These are phyloP conservation scores for Lunasporangiospora selenospora DNA, from an alignment of 192 early-diverging fungal species.

Conservation along the genomic window DNA sequence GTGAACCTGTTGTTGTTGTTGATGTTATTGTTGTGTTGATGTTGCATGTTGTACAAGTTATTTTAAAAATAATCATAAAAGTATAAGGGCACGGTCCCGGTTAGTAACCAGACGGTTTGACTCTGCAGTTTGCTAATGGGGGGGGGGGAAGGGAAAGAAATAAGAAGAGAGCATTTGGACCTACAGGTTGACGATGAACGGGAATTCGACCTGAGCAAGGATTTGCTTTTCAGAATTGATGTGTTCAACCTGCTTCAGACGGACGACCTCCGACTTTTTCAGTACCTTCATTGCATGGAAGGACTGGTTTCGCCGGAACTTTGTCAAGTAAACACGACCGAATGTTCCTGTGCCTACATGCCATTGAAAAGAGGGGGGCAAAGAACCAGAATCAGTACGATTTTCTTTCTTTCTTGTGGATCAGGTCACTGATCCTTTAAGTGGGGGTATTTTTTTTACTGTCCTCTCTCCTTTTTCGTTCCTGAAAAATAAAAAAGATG, in stretches of 20 bases:
- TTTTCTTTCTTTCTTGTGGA: too few relatives aligned
- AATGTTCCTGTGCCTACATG: constrained; percentile 94
- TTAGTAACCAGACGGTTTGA: too few relatives aligned
- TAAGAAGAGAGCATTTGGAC: too few relatives aligned
- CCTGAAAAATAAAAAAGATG: too few relatives aligned
- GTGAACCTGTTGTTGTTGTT: constrained; percentile 86
- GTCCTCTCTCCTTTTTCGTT: neutral
- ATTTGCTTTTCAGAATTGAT: constrained; percentile 87
- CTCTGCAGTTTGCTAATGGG: too few relatives aligned
- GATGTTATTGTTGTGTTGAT: too few relatives aligned
- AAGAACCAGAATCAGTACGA: neutral
- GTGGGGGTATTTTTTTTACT: neutral
- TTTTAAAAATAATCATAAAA: too few relatives aligned
- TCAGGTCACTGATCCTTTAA: too few relatives aligned
- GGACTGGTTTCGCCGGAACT: constrained; percentile 69
- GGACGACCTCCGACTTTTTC: constrained; percentile 82
- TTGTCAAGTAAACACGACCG: constrained; percentile 91
- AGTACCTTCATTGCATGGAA: constrained; percentile 90
- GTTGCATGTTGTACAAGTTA: too few relatives aligned
- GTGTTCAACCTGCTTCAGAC: constrained; percentile 87
- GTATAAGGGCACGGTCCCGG: too few relatives aligned
- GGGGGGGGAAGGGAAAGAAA: too few relatives aligned
- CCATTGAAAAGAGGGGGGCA: neutral
- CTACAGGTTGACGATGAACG: constrained; percentile 87
- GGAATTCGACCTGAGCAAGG: constrained; percentile 72